Percentiles rank a stretch among this genome's conserved stretches.
Conservation (phyloP, 768 basidiomycete genomes). For the Lyophyllum atratum region DNA sequence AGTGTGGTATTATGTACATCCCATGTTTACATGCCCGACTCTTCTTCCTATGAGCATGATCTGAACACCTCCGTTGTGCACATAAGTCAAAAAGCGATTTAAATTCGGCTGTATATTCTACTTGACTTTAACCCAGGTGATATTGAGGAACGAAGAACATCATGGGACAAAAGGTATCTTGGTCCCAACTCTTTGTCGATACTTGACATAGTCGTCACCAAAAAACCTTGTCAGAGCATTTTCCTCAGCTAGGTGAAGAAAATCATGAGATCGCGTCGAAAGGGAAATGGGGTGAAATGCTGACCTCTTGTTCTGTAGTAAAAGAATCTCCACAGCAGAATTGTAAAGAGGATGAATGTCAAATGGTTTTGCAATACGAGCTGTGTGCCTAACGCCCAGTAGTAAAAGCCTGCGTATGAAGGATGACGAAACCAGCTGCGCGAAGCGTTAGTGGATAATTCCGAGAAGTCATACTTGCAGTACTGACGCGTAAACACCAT, state of each 20-base stretch:
- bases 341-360: constrained; percentile 63
- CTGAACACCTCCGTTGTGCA: neutral
- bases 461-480: neutral
- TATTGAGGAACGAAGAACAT: neutral
- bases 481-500: constrained; percentile 85
- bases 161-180: constrained; percentile 85
- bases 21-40: constrained; percentile 3
- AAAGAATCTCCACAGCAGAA: constrained; percentile 88
- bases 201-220: constrained; percentile 81
- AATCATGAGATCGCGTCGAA: constrained; percentile 2
- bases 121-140: neutral
- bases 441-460: neutral
- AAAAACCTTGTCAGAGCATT: constrained; percentile 81
- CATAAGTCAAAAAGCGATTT: neutral
- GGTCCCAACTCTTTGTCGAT: constrained; percentile 78
- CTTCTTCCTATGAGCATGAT: constrained; percentile 14
- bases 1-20: constrained; percentile 11
- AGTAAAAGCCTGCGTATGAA: constrained; percentile 96
- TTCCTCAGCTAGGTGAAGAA: constrained; percentile 70
- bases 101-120: neutral
- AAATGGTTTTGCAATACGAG: constrained; percentile 86
- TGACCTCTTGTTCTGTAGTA: constrained; percentile 74
- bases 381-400: constrained; percentile 97
- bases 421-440: constrained; percentile 87
- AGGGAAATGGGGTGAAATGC: constrained; percentile 25